Evolutionary conservation across 805 yeast genomes (phyloP).

Genomic region (Lipomyces kockii): DNA sequence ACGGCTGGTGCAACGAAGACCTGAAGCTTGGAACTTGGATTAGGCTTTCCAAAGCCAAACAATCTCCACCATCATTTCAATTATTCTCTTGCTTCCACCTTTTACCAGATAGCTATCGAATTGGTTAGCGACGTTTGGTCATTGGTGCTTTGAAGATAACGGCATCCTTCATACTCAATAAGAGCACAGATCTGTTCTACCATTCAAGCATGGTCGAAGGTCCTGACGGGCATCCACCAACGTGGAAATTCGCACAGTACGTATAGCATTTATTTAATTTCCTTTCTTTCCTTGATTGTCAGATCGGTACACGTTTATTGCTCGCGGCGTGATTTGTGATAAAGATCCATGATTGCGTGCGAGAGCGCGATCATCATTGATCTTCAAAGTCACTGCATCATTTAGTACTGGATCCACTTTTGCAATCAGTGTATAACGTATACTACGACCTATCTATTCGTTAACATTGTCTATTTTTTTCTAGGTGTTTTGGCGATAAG

Average conservation of each 20-base stretch:
- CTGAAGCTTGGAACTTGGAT: neutral
- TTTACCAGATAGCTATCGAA: slow-evolving; percentile 3
- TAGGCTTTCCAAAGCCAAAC: neutral
- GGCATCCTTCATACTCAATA: neutral
- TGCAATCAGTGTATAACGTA: neutral
- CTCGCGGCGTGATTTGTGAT: neutral
- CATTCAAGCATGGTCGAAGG: slow-evolving; percentile 33
- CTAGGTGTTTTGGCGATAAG: slow-evolving; percentile 92
- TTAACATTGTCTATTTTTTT: neutral
- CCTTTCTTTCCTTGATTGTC: slow-evolving; percentile 1
- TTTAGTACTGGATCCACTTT: neutral
- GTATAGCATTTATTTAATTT: slow-evolving; percentile 6
- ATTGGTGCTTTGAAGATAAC: neutral
- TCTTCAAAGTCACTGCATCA: neutral
- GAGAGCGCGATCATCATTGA: slow-evolving; percentile 1
- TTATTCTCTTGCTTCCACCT: neutral
- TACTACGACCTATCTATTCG: neutral
- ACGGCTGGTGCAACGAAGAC: neutral
- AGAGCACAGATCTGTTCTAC: neutral
- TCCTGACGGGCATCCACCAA: slow-evolving; percentile 34
- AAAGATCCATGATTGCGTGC: neutral
- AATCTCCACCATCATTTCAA: neutral
- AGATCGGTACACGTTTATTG: neutral
- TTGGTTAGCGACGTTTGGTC: neutral
- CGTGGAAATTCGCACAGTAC: slow-evolving; percentile 43